These are phyloP conservation scores for Cicer chorassanicum DNA, from an alignment of 306 rosid genomes.

Conservation along the genomic window DNA sequence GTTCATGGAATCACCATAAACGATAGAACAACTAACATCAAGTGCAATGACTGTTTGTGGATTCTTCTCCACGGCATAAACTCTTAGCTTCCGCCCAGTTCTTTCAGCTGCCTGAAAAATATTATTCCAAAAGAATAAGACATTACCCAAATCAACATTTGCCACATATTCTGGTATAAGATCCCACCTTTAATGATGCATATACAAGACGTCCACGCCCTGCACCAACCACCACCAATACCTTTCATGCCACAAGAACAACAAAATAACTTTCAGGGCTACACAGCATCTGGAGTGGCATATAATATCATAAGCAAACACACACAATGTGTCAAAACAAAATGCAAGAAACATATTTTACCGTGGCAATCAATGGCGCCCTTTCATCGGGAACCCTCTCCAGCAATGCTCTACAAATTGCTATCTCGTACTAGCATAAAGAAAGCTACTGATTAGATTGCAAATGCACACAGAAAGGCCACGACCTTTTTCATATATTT, in stretches of 20 bases:
- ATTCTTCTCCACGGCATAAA: conserved; percentile 84
- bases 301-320: not conserved
- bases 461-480: not conserved
- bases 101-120: conserved; percentile 67
- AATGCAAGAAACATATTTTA: conserved; percentile 43
- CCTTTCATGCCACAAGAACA: conserved; percentile 13
- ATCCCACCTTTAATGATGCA: conserved; percentile 66
- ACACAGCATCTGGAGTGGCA: not conserved
- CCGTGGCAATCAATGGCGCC: conserved; percentile 52
- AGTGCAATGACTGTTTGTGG: conserved; percentile 78
- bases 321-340: not conserved
- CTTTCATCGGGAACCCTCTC: conserved; percentile 72
- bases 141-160: not conserved
- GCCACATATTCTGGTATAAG: conserved; percentile 2
- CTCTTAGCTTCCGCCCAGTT: conserved; percentile 68
- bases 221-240: conserved; percentile 59
- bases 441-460: conserved; percentile 4
- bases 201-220: conserved; percentile 83
- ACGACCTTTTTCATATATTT: not conserved
- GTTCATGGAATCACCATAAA: not conserved
- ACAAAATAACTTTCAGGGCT: conserved; percentile 25
- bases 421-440: conserved; percentile 65
- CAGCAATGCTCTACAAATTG: conserved; percentile 65
- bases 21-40: conserved; percentile 5
- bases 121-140: not conserved